Evolutionary conservation across 495 filamentous ascomycete genomes (phyloP), one percentile per base, ranked within the genome.

Genomic region (Elasticomyces elasticus): DNA sequence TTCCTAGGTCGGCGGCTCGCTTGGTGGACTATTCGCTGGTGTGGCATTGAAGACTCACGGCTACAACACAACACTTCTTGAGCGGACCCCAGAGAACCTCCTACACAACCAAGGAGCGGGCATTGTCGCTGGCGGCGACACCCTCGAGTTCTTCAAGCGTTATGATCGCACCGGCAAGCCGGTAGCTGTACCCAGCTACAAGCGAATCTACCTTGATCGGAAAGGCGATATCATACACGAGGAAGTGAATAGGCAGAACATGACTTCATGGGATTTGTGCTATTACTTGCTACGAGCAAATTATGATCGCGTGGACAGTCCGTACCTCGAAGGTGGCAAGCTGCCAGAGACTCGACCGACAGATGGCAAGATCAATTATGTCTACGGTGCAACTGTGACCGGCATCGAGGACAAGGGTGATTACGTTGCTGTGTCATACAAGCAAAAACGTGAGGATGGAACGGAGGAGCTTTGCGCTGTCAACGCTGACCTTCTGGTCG

Each of bases 31-130:
- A 37, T 58, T 64, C 55, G 40, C 56, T 20, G 62, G 60, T 47
- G 46, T 54, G 3, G 60, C 51, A 2, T 61, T 65, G 28, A 65
- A 61, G 41, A 33, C 33, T 12, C 52, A 61, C 28, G 57, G 62
- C 42, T 55, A 86, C 62, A 60, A 72, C 57, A 73, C 74, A 26
- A 72, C 67, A 1, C 76, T 82, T 43, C 71, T 81, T 15, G 77
- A 82, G 59, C 71, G 76, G 19, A 75, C 71, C 38, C 64, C 70
- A 0, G 64, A 61, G 0, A 63, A 72, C 0, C 56, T 76, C 9
- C 69, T 78, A 0, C 70, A 77, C 44, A 72, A 77, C 59, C 75
- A 79, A 66, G 79, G 78, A 15, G 78, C 78, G 5, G 77, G 78
- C 1, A 76, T 82, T 27, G 73, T 76, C 0, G 72, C 72, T 9